Percentiles rank a stretch among this genome's conserved stretches.
Conservation (phyloP, 2,329 filamentous ascomycete species). For the Sphaerostilbella broomeana region DNA sequence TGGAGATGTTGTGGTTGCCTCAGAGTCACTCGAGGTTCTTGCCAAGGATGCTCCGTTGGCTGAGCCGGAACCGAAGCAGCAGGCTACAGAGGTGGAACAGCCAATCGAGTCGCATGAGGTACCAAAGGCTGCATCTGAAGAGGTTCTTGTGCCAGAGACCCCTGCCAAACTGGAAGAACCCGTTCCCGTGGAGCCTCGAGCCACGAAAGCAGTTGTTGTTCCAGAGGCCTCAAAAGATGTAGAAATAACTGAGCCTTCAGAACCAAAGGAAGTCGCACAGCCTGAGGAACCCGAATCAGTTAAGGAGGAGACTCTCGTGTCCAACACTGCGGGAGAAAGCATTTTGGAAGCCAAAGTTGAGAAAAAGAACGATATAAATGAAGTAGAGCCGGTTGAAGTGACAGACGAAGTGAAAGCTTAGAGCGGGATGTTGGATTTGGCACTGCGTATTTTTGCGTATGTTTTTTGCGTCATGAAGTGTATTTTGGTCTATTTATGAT, state of each 20-base stretch:
- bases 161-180: not conserved
- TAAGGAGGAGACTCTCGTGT: slow-evolving; percentile 30
- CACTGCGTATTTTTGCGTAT: not conserved
- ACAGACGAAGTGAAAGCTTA: slow-evolving; percentile 24
- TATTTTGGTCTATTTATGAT: not conserved
- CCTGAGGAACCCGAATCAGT: slow-evolving; percentile 10
- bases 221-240: not conserved
- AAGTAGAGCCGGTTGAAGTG: slow-evolving; percentile 30
- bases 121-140: not conserved
- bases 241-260: not conserved
- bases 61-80: slow-evolving; percentile 3
- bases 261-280: slow-evolving; percentile 1
- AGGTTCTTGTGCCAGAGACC: not conserved
- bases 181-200: no score
- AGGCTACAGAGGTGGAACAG: slow-evolving; percentile 5
- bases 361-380: slow-evolving; percentile 26
- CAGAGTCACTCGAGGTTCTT: slow-evolving; percentile 10
- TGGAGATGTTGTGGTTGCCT: slow-evolving; percentile 31
- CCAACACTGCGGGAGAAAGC: slow-evolving; percentile 39
- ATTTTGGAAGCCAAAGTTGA: slow-evolving; percentile 34
- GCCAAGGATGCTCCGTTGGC: slow-evolving; percentile 4
- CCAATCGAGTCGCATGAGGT: slow-evolving; percentile 1
- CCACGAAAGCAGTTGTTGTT: not conserved
- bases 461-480: not conserved
- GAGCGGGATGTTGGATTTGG: not conserved